Evolutionary conservation across 768 basidiomycete genomes (phyloP), one percentile per base, ranked within the genome.

Genomic region (Tylopilus balloui): DNA sequence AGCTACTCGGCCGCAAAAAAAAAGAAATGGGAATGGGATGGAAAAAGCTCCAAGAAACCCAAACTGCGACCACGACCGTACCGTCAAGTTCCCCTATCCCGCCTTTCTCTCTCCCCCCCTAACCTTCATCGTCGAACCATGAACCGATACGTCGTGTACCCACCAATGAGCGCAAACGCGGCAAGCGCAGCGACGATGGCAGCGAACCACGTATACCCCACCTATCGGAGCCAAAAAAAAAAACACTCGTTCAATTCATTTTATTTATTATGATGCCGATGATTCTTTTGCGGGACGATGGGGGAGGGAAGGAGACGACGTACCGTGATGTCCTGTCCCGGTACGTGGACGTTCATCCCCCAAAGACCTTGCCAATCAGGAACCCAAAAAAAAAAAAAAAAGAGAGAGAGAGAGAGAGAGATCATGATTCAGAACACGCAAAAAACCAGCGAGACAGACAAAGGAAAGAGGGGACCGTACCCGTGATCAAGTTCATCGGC

Each of bases 341-440:
- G 96, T 1, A 99, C 96, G 56, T 88, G 88, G 0, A 98, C 94
- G 73, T 98, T 99, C 95, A 97, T 98, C 12, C 95, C 94, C 93
- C 92, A 95, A 13, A 96, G 70, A 77, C 90, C 86, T 84, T 48
- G 28, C 24, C 3, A 17, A 10, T n/a, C 34, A n/a, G 1, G n/a
- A n/a, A n/a, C 24, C 24, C 4, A 25, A 4, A 25, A 4, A 25
- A 17, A 12, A 17, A 32, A 32, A 32, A 32, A 32, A n/a, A 32
- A 15, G 4, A 34, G 34, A 3, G 34, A n/a, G n/a, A n/a, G n/a
- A n/a, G n/a, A n/a, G n/a, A n/a, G n/a, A n/a, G n/a, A n/a, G n/a
- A n/a, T 34, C 2, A n/a, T 1, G 9, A 29, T 41, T 48, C 29
- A 38, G 36, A 39, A 34, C n/a, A 17, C 31, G 15, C 2, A n/a